Evolutionary conservation across 495 filamentous ascomycete genomes (phyloP).

Genomic region (Aspergillus steynii): DNA sequence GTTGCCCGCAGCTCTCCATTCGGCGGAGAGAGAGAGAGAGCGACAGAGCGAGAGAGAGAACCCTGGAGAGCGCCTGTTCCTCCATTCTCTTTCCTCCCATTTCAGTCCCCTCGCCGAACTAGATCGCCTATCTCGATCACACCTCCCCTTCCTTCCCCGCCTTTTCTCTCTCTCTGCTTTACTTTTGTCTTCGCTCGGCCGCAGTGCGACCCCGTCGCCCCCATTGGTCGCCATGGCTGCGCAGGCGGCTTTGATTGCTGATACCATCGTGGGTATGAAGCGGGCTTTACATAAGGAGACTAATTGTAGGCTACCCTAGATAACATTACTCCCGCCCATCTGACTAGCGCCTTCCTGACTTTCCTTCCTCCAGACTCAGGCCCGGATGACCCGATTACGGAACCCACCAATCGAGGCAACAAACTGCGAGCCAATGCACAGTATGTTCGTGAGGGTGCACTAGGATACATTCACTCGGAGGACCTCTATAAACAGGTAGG

Average conservation of each 20-base stretch:
- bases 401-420: slow-evolving; percentile 84
- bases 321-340: not conserved
- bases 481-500: slow-evolving; percentile 82
- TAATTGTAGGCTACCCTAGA: slow-evolving; percentile 48
- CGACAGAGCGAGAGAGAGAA: slow-evolving; percentile 1
- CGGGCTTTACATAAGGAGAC: slow-evolving; percentile 63
- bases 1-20: slow-evolving; percentile 32
- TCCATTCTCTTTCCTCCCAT: too few relatives aligned
- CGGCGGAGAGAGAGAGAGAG: slow-evolving; percentile 22
- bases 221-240: slow-evolving; percentile 59
- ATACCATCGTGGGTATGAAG: slow-evolving; percentile 77
- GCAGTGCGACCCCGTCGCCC: slow-evolving; percentile 7
- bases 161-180: not conserved
- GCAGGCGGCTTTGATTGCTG: slow-evolving; percentile 67
- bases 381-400: slow-evolving; percentile 78
- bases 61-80: too few relatives aligned
- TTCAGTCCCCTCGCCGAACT: not conserved
- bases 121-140: not conserved
- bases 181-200: not conserved
- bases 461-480: slow-evolving; percentile 68
- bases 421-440: slow-evolving; percentile 83
- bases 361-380: slow-evolving; percentile 64
- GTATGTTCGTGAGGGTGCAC: slow-evolving; percentile 74
- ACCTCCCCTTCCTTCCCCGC: not conserved
- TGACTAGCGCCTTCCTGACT: slow-evolving; percentile 12